phyloP scores from a whole-genome alignment of 352 stramenopile genomes.

The Stramenopiles sp. region DNA sequence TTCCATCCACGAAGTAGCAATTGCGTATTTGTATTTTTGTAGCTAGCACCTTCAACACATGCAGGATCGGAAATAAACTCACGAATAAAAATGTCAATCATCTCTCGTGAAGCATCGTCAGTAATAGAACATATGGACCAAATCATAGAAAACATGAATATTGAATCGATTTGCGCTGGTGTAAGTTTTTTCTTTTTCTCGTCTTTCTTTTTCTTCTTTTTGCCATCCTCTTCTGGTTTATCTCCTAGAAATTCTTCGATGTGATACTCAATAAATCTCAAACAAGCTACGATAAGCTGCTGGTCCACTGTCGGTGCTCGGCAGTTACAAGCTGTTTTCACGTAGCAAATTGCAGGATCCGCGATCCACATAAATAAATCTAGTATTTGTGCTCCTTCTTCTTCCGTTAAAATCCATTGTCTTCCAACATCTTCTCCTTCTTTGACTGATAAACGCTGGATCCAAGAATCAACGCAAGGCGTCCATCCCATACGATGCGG shows the following conservation, averaged over 20 bases:
- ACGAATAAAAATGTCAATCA: not conserved
- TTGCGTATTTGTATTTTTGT: not conserved
- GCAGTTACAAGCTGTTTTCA: slow-evolving; percentile 58
- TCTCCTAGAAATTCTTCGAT: not conserved
- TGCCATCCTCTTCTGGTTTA: not conserved
- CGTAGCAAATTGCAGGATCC: slow-evolving; percentile 64
- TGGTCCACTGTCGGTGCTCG: slow-evolving; percentile 61
- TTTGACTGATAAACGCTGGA: slow-evolving; percentile 27
- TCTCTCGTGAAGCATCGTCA: not conserved
- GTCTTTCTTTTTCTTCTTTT: not conserved
- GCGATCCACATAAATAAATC: slow-evolving; percentile 67
- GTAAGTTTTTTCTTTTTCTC: slow-evolving; percentile 18
- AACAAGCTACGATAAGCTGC: slow-evolving; percentile 39
- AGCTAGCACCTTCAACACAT: not conserved
- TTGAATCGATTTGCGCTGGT: slow-evolving; percentile 47
- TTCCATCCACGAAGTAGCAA: not conserved
- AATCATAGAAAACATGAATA: slow-evolving; percentile 21
- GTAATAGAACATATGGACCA: not conserved
- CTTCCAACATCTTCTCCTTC: not conserved
- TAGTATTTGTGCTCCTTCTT: slow-evolving; percentile 31
- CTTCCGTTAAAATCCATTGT: slow-evolving; percentile 10
- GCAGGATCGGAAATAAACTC: slow-evolving; percentile 29
- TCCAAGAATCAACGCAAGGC: slow-evolving; percentile 56
- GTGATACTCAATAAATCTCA: slow-evolving; percentile 2
- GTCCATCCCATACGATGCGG: slow-evolving; percentile 67